phyloP scores from a whole-genome alignment of 2,329 filamentous ascomycete species.

The Karstenula rhodostoma region DNA sequence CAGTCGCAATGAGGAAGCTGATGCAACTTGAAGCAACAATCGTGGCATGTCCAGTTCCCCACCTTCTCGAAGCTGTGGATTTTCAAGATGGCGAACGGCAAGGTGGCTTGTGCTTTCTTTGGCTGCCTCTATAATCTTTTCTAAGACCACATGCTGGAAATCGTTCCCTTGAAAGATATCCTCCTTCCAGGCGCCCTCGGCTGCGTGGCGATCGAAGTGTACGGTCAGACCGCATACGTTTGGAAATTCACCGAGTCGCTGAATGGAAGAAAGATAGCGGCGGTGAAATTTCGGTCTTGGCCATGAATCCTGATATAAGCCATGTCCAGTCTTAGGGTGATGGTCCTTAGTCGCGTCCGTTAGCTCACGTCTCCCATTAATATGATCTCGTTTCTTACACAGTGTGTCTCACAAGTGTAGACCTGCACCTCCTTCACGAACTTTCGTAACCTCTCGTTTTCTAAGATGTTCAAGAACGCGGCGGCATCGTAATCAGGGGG shows the following conservation, averaged over 20 bases:
- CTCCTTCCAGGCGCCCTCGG: background rate
- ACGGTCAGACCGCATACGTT: conserved; percentile 11
- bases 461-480: conserved; percentile 15
- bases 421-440: conserved; percentile 13
- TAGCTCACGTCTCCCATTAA: background rate
- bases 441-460: conserved; percentile 2
- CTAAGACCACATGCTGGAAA: background rate
- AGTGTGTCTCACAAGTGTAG: conserved; percentile 18
- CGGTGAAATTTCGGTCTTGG: background rate
- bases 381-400: conserved; percentile 5
- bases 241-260: conserved; percentile 6
- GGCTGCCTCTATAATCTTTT: background rate
- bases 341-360: background rate
- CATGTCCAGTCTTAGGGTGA: background rate
- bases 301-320: background rate
- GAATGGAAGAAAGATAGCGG: background rate
- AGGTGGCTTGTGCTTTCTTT: background rate
- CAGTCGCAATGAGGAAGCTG: conserved; percentile 13
- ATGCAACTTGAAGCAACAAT: background rate
- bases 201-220: conserved; percentile 16
- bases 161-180: background rate
- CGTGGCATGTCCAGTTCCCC: background rate
- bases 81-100: conserved; percentile 1
- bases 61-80: background rate
- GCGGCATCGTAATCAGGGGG: conserved; percentile 7